phyloP scores from a whole-genome alignment of 768 basidiomycete genomes.

The Termitomyces sp. region DNA sequence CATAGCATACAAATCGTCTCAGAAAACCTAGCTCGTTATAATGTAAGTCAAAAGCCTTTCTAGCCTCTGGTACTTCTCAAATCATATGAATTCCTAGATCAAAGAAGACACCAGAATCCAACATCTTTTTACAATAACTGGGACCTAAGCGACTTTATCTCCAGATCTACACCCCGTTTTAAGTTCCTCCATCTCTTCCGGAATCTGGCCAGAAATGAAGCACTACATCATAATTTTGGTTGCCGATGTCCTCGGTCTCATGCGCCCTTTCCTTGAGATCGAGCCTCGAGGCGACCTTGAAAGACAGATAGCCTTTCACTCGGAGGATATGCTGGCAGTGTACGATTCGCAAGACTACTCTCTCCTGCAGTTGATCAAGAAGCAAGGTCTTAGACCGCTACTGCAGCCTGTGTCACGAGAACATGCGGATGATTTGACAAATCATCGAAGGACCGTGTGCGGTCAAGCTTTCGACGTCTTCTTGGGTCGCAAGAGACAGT shows the following conservation, averaged over 20 bases:
- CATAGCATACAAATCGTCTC: conserved; percentile 3
- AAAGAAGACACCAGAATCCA: not conserved
- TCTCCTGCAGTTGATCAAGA: conserved; percentile 4
- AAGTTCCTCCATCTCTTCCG: conserved; percentile 1
- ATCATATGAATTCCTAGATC: not conserved
- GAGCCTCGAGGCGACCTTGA: not conserved
- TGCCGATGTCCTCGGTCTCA: conserved; percentile 9
- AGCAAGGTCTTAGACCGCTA: not conserved
- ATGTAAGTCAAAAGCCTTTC: not conserved
- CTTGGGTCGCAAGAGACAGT: not conserved
- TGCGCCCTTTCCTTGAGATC: conserved; percentile 6
- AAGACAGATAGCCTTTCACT: conserved; percentile 2
- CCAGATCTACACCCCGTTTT: not conserved
- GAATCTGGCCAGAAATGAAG: not conserved
- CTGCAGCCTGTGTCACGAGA: not conserved
- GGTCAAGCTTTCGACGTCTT: conserved; percentile 7
- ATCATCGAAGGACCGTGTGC: not conserved
- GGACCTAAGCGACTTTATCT: not conserved
- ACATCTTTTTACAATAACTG: not conserved
- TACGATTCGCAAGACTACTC: conserved; percentile 1
- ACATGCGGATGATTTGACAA: not conserved
- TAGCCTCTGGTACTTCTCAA: not conserved
- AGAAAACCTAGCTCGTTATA: not conserved
- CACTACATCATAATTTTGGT: conserved; percentile 1
- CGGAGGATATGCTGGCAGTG: conserved; percentile 1